phyloP scores from a whole-genome alignment of 192 early-diverging fungal genomes.

The Pilaira anomala region DNA sequence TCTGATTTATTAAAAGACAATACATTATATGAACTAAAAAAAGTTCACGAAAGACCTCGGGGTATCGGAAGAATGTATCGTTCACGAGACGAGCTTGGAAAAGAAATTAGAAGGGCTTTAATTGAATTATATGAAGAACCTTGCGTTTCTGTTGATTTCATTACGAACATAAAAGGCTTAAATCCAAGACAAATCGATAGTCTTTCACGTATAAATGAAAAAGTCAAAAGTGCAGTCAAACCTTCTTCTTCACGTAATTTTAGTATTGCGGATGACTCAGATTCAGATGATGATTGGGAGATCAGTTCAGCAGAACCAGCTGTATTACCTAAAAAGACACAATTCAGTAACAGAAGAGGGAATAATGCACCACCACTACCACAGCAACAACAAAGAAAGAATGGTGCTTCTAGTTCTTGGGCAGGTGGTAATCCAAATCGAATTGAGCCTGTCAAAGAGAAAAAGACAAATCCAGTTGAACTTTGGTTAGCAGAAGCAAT shows the following conservation, averaged over 20 bases:
- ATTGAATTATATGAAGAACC: slow-evolving; percentile 45
- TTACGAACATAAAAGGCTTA: slow-evolving; percentile 32
- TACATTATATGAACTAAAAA: slow-evolving; percentile 41
- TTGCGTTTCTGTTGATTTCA: slow-evolving; percentile 37
- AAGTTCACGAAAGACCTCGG: slow-evolving; percentile 26
- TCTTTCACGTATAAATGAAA: slow-evolving; percentile 38
- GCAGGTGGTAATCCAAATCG: slow-evolving; percentile 13
- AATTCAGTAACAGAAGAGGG: not conserved
- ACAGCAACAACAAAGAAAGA: not conserved
- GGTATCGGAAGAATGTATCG: slow-evolving; percentile 20
- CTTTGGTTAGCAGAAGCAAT: slow-evolving; percentile 34
- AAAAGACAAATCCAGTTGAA: slow-evolving; percentile 27
- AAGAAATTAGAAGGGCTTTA: slow-evolving; percentile 30
- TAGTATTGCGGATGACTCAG: slow-evolving; percentile 6
- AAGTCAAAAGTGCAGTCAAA: not conserved
- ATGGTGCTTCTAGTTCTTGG: not conserved
- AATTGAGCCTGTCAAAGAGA: not conserved
- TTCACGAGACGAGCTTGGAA: slow-evolving; percentile 32
- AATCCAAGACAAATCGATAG: slow-evolving; percentile 35
- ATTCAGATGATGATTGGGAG: slow-evolving; percentile 34
- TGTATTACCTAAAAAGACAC: not conserved
- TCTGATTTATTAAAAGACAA: slow-evolving; percentile 29
- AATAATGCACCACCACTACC: not conserved
- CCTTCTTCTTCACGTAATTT: not conserved
- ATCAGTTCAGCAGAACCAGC: slow-evolving; percentile 5